phyloP scores from a whole-genome alignment of 768 basidiomycete species.

The Termitomyces sp. region DNA sequence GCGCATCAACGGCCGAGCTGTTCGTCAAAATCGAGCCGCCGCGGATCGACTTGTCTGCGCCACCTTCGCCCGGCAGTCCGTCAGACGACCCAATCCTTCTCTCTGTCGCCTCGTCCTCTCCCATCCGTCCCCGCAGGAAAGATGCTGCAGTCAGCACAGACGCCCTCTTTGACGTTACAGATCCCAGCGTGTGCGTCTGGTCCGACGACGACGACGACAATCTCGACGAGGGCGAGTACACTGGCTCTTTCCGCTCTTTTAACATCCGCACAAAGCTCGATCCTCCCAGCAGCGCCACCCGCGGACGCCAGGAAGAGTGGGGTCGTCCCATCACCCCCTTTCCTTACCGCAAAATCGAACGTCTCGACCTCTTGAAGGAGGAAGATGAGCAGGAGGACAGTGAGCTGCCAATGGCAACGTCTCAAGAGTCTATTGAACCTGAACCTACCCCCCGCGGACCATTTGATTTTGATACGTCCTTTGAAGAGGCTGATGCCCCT shows the following conservation, averaged over 20 bases:
- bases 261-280: constrained; percentile 59
- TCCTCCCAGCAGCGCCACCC: constrained; percentile 54
- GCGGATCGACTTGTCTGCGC: constrained; percentile 49
- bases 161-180: constrained; percentile 22
- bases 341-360: constrained; percentile 28
- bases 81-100: constrained; percentile 73
- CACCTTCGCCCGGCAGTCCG: constrained; percentile 67
- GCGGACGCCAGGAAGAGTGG: constrained; percentile 49
- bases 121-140: constrained; percentile 7
- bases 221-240: constrained; percentile 58
- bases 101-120: constrained; percentile 32
- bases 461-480: constrained; percentile 12
- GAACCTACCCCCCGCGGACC: neutral
- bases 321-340: constrained; percentile 69
- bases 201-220: constrained; percentile 31
- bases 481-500: constrained; percentile 6
- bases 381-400: constrained; percentile 19
- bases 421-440: constrained; percentile 9
- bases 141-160: constrained; percentile 18
- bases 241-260: constrained; percentile 55
- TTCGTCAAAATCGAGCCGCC: constrained; percentile 62
- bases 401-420: constrained; percentile 14
- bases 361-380: constrained; percentile 16
- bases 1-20: constrained; percentile 17
- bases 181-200: constrained; percentile 24